Percentiles rank a stretch among this genome's conserved stretches.
phyloP scores from a whole-genome alignment of 2,329 filamentous ascomycete species.

The Venturia effusa region DNA sequence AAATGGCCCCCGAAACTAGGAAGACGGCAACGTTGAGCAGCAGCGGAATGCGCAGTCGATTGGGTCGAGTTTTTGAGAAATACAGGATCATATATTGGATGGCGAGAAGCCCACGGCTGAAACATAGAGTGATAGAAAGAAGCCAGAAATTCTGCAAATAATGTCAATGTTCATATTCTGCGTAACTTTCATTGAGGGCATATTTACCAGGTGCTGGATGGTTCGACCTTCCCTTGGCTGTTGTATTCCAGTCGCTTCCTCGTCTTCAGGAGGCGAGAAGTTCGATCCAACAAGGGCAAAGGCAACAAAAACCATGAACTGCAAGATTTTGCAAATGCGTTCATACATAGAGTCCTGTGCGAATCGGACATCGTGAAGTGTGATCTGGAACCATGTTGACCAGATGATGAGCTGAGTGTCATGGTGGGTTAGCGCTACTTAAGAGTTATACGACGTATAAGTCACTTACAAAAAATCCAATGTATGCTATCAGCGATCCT shows the following conservation, averaged over 20 bases:
- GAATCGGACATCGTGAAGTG: constrained; percentile 29
- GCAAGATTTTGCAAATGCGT: constrained; percentile 25
- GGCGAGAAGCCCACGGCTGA: not conserved
- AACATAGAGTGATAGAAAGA: not conserved
- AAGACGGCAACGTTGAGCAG: not conserved
- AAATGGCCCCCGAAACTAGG: not conserved
- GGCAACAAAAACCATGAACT: constrained; percentile 28
- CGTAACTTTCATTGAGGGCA: not conserved
- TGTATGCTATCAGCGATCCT: constrained; percentile 24
- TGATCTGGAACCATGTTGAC: constrained; percentile 29
- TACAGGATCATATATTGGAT: not conserved
- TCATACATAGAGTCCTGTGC: constrained; percentile 28
- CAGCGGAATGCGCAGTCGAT: not conserved
- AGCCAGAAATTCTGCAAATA: not conserved
- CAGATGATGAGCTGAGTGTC: constrained; percentile 19
- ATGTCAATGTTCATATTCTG: not conserved
- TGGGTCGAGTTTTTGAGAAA: not conserved
- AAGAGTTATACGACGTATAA: not conserved
- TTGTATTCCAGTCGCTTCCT: not conserved
- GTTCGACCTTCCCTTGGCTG: not conserved
- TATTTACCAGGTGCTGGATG: not conserved
- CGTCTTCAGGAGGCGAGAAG: constrained; percentile 21
- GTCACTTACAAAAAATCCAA: constrained; percentile 24
- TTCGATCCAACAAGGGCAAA: constrained; percentile 25
- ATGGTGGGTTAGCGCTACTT: not conserved